phyloP scores from a whole-genome alignment of 1,284 basidiomycete species.

The Pterulicium gracile region DNA sequence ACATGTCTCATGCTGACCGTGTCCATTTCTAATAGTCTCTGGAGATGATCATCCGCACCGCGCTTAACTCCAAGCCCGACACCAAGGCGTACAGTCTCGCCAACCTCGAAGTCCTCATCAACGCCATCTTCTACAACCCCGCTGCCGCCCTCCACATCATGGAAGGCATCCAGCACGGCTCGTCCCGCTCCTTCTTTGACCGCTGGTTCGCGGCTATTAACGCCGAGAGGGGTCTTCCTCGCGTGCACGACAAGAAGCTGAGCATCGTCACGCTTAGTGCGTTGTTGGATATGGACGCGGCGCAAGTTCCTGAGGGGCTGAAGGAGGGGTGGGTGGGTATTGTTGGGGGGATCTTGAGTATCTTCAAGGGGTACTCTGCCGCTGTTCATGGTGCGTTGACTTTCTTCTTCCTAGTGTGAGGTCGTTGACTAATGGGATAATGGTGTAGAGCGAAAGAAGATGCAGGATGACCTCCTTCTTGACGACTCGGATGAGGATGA shows the following conservation, averaged over 20 bases:
- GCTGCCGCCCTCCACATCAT: constrained; percentile 66
- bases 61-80: constrained; percentile 46
- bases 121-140: constrained; percentile 81
- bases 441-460: constrained; percentile 52
- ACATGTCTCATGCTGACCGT: neutral
- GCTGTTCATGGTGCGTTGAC: constrained; percentile 50
- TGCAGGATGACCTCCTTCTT: constrained; percentile 44
- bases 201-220: constrained; percentile 67
- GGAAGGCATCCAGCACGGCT: constrained; percentile 48
- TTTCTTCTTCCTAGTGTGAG: constrained; percentile 5
- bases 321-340: constrained; percentile 67
- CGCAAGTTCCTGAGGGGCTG: constrained; percentile 43
- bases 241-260: constrained; percentile 90
- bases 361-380: constrained; percentile 68
- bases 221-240: constrained; percentile 48
- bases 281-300: constrained; percentile 57
- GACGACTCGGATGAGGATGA: constrained; percentile 57
- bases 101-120: constrained; percentile 76
- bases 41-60: constrained; percentile 47
- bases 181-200: constrained; percentile 65
- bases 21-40: neutral
- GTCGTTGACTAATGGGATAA: constrained; percentile 10
- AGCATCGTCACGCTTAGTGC: constrained; percentile 67
- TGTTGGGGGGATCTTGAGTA: constrained; percentile 52
- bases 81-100: constrained; percentile 63